Base-by-base conservation (phyloP, 208 protist genomes). In the Leishmania amazonensis region DNA sequence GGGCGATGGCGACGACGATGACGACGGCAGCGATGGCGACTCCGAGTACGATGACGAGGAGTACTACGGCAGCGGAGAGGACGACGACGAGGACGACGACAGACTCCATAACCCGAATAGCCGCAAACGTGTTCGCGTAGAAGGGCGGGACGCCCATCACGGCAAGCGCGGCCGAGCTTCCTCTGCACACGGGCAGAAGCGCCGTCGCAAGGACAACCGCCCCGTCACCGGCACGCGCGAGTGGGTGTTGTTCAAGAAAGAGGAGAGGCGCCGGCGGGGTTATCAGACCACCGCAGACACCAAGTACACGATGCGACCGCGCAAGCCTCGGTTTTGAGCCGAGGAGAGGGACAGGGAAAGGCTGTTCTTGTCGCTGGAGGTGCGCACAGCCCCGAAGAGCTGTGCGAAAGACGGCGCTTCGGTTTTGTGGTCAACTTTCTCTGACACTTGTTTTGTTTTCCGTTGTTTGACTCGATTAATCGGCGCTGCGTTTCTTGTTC, bases 241-340 rank as follows among this genome's bases (percentile, higher is more conserved):
- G 15, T 99, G 98, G 98, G 98, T 99, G 40, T 77, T 97, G 28
- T 81, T 96, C 31, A 99, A 99, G 89, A 99, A 99, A 84, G 94
- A 99, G 75, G 96, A 99, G 70, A 95, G 98, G 47, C 91, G 97
- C 15, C 90, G 90, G 49, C 93, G 98, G 83, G 99, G 99, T 21
- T 94, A 97, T 79, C 84, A 96, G 53, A 96, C 98, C 24, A 91
- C 91, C 9, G 84, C 75, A 0, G 97, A 99, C 82, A 95, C 93
- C 68, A 99, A 99, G 90, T 99, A 99, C 87, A 99, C 99, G n/a
- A 98, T 96, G 81, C 86, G 99, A 28, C 97, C 90, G 77, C 94
- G 99, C 60, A 86, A 89, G 21, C 88, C 88, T 3, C 89, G 93
- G 19, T 99, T 99, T 80, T 99, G 92, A 89, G 72, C 21, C 28